A percentile compares a stretch with the other conserved stretches of the same genome.
Conservation (phyloP, 2,329 filamentous ascomycete species). For the Escovopsis weberi region DNA sequence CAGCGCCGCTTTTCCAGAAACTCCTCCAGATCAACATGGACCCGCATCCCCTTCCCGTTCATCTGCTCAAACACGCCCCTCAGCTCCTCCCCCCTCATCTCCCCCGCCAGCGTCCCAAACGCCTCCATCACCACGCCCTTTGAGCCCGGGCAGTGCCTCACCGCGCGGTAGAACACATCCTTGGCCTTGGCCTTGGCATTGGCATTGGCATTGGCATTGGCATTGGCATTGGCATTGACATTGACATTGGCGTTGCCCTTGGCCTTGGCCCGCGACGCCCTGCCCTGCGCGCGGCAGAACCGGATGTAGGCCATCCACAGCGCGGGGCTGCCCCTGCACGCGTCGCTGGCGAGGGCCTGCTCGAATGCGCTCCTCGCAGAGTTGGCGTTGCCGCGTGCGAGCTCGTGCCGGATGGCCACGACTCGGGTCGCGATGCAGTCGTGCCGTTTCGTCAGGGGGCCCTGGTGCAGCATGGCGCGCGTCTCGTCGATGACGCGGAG, state of each 20-base stretch:
- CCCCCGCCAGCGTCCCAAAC: slow-evolving; percentile 28
- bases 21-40: slow-evolving; percentile 38
- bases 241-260: background rate
- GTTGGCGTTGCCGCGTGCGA: slow-evolving; percentile 31
- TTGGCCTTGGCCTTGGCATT: slow-evolving; percentile 19
- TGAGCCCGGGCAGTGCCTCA: slow-evolving; percentile 33
- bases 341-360: slow-evolving; percentile 29
- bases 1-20: slow-evolving; percentile 23
- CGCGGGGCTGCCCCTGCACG: slow-evolving; percentile 23
- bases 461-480: slow-evolving; percentile 45
- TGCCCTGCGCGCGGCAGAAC: slow-evolving; percentile 24
- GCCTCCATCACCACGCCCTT: slow-evolving; percentile 37
- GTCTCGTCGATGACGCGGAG: slow-evolving; percentile 65
- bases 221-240: no score
- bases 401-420: slow-evolving; percentile 38
- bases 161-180: slow-evolving; percentile 32
- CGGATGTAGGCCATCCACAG: slow-evolving; percentile 38
- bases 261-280: no score
- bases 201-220: no score
- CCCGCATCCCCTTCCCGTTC: slow-evolving; percentile 32
- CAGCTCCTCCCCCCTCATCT: slow-evolving; percentile 34
- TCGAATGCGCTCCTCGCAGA: slow-evolving; percentile 38
- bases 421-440: slow-evolving; percentile 30
- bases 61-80: slow-evolving; percentile 33
- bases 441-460: slow-evolving; percentile 25